These are phyloP conservation scores for Chloromonas sp. DNA, from an alignment of 163 green algal genomes.

Conservation along the genomic window DNA sequence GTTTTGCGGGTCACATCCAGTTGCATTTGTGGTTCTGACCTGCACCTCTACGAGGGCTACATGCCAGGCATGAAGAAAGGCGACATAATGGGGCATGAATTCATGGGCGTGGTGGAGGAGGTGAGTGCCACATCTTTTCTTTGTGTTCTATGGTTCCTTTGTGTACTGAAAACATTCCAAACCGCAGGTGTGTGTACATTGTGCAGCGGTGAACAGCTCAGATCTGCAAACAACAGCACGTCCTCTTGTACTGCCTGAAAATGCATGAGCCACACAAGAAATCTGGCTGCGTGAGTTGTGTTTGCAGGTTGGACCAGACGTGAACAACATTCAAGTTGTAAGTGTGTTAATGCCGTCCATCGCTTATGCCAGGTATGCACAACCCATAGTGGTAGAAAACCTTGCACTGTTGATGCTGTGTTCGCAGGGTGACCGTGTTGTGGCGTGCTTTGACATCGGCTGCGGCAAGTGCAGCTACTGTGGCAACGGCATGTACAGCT, in stretches of 20 bases:
- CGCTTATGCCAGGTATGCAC: too few relatives aligned
- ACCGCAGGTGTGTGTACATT: background rate
- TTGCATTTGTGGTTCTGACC: slow-evolving; percentile 15
- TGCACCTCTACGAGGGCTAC: slow-evolving; percentile 12
- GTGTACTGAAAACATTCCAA: background rate
- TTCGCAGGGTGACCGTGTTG: slow-evolving; percentile 31
- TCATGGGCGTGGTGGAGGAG: slow-evolving; percentile 51
- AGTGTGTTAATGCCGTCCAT: too few relatives aligned
- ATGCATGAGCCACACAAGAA: too few relatives aligned
- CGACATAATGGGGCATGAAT: slow-evolving; percentile 64
- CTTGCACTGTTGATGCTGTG: too few relatives aligned
- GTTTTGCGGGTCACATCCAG: slow-evolving; percentile 6
- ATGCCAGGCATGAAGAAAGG: slow-evolving; percentile 59
- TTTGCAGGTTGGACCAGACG: slow-evolving; percentile 1
- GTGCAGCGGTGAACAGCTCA: background rate
- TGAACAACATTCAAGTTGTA: slow-evolving; percentile 12
- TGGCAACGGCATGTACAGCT: slow-evolving; percentile 24
- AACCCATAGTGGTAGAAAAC: too few relatives aligned
- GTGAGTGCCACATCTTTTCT: slow-evolving; percentile 11
- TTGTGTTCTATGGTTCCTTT: background rate
- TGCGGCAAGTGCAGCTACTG: slow-evolving; percentile 63
- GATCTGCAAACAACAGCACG: background rate
- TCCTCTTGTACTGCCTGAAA: background rate
- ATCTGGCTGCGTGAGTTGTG: too few relatives aligned
- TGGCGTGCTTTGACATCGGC: slow-evolving; percentile 42